These are phyloP conservation scores for Harringtonia lauricola DNA, from an alignment of 2,329 filamentous ascomycete species.

Conservation along the genomic window DNA sequence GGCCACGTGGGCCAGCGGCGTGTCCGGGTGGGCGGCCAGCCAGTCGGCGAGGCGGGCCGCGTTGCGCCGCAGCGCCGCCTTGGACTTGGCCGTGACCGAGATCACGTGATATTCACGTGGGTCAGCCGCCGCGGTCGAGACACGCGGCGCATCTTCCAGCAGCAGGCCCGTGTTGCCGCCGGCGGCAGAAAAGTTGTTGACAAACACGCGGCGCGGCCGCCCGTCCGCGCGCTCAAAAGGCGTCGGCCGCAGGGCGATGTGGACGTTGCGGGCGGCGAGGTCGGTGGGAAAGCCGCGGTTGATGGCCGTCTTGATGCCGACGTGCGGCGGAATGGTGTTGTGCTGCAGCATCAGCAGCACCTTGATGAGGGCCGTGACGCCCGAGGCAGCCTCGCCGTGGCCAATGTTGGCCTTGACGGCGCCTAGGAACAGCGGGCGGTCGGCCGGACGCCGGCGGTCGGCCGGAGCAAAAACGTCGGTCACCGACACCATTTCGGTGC, in stretches of 20 bases:
- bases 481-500: conserved; percentile 71
- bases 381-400: conserved; percentile 51
- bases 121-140: conserved; percentile 26
- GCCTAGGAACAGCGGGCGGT: conserved; percentile 49
- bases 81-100: conserved; percentile 44
- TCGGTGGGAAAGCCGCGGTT: conserved; percentile 49
- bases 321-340: conserved; percentile 51
- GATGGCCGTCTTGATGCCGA: conserved; percentile 54
- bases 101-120: conserved; percentile 47
- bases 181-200: conserved; percentile 63
- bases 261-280: conserved; percentile 43
- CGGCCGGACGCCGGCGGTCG: conserved; percentile 30
- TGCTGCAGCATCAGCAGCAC: conserved; percentile 55
- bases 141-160: conserved; percentile 46
- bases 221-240: conserved; percentile 37
- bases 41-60: conserved; percentile 41
- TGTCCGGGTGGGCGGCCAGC: conserved; percentile 39
- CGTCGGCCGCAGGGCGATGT: conserved; percentile 43
- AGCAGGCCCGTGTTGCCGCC: conserved; percentile 61
- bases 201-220: conserved; percentile 35
- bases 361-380: conserved; percentile 52
- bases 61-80: conserved; percentile 46
- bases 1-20: conserved; percentile 44
- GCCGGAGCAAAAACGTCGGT: conserved; percentile 41
- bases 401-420: conserved; percentile 55